These are phyloP conservation scores for Termitomyces sp. DNA, from an alignment of 768 basidiomycete genomes.

Conservation along the genomic window DNA sequence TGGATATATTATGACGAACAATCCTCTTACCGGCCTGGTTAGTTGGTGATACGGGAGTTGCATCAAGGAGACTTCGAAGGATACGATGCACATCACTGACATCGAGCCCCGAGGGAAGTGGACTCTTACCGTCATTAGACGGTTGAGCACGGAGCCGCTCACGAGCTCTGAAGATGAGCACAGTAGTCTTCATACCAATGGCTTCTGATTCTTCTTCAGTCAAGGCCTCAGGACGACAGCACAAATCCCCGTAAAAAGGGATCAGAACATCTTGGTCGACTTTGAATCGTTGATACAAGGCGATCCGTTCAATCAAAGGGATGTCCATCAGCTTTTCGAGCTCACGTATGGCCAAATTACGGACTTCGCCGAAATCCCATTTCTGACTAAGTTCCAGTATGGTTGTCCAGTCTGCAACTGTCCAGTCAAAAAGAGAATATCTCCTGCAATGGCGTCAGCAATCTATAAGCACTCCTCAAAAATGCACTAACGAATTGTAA, in stretches of 20 bases:
- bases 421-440: conserved; percentile 50
- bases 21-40: conserved; percentile 4
- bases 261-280: conserved; percentile 46
- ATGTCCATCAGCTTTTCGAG: conserved; percentile 10
- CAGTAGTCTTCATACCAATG: conserved; percentile 52
- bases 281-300: conserved; percentile 45
- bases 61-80: conserved; percentile 19
- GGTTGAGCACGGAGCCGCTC: conserved; percentile 37
- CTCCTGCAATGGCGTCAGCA: conserved; percentile 25
- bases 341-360: conserved; percentile 44
- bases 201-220: conserved; percentile 45
- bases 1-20: not conserved
- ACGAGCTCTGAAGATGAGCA: conserved; percentile 47
- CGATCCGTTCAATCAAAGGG: conserved; percentile 21
- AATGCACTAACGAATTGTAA: conserved; percentile 42
- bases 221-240: conserved; percentile 44
- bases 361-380: conserved; percentile 38
- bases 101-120: conserved; percentile 25
- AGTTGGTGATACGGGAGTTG: not conserved
- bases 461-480: not conserved
- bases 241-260: conserved; percentile 45
- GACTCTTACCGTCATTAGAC: conserved; percentile 27
- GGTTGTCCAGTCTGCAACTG: conserved; percentile 43
- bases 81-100: conserved; percentile 26
- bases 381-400: conserved; percentile 48